phyloP scores from a whole-genome alignment of 2,329 filamentous ascomycete species.

The Claviceps digitariae region DNA sequence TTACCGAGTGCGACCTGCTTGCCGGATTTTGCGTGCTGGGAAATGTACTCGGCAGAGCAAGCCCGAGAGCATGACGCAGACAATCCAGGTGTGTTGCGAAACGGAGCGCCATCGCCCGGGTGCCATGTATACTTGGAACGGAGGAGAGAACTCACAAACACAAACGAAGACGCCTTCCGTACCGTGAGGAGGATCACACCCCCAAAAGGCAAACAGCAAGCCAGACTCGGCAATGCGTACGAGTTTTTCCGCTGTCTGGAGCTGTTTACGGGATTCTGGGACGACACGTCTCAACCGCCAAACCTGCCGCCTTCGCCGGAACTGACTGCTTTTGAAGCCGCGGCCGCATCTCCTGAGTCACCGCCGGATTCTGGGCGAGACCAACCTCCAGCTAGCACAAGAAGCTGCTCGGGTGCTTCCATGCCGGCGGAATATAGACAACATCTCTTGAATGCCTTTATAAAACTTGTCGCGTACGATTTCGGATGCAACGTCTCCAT shows the following conservation, averaged over 20 bases:
- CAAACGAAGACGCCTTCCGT: slow-evolving; percentile 46
- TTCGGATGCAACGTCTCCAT: slow-evolving; percentile 49
- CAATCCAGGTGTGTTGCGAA: slow-evolving; percentile 35
- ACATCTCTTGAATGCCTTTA: slow-evolving; percentile 41
- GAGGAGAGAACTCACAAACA: slow-evolving; percentile 39
- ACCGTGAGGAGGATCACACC: slow-evolving; percentile 45
- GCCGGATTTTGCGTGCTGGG: slow-evolving; percentile 41
- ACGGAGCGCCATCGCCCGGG: slow-evolving; percentile 41
- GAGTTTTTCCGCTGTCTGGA: slow-evolving; percentile 54
- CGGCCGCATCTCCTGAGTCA: not conserved
- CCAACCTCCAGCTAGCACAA: slow-evolving; percentile 12
- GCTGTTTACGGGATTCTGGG: slow-evolving; percentile 45
- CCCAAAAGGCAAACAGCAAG: slow-evolving; percentile 36
- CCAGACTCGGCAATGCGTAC: slow-evolving; percentile 48
- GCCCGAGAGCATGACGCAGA: slow-evolving; percentile 33
- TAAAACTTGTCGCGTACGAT: slow-evolving; percentile 52
- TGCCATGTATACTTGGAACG: slow-evolving; percentile 45
- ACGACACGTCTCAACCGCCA: slow-evolving; percentile 37
- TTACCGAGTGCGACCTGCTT: slow-evolving; percentile 40
- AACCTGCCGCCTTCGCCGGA: slow-evolving; percentile 21
- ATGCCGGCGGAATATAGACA: slow-evolving; percentile 47
- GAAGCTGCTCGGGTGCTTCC: slow-evolving; percentile 35
- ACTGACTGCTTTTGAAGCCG: slow-evolving; percentile 11
- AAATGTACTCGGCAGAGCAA: slow-evolving; percentile 33
- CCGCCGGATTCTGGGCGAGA: slow-evolving; percentile 5